These are phyloP conservation scores for Pyrenochaeta sp. DNA, from an alignment of 2,329 filamentous ascomycete species.

Conservation along the genomic window DNA sequence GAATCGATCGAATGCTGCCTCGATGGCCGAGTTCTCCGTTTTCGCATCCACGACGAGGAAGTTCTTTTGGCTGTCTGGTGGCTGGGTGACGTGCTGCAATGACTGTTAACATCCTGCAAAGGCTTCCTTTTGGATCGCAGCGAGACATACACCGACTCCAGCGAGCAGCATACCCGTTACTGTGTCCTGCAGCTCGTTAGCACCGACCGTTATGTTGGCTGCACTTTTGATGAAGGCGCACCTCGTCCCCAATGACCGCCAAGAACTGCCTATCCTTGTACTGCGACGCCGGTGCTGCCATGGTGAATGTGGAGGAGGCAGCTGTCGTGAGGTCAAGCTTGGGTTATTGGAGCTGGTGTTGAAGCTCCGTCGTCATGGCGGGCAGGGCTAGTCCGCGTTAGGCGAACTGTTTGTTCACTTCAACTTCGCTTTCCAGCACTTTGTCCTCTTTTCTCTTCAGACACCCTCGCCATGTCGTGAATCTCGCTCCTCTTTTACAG, in stretches of 20 bases:
- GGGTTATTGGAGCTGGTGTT: constrained; percentile 17
- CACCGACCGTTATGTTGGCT: neutral
- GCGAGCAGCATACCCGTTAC: constrained; percentile 95
- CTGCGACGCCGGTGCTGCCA: constrained; percentile 67
- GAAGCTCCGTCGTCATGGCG: constrained; percentile 38
- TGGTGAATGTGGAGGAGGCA: constrained; percentile 45
- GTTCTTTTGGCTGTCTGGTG: constrained; percentile 93
- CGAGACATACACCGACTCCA: constrained; percentile 80
- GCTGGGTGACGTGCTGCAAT: constrained; percentile 85
- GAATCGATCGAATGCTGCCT: constrained; percentile 88
- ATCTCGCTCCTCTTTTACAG: constrained; percentile 3
- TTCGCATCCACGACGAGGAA: constrained; percentile 96
- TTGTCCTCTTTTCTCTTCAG: constrained; percentile 15
- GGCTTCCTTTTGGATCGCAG: neutral
- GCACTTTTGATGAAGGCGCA: constrained; percentile 43
- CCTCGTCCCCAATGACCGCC: constrained; percentile 97
- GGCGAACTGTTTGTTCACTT: constrained; percentile 30
- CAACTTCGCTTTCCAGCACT: constrained; percentile 15
- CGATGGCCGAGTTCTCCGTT: constrained; percentile 87
- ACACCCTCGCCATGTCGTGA: constrained; percentile 36
- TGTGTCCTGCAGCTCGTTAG: constrained; percentile 72
- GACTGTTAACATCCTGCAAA: constrained; percentile 6
- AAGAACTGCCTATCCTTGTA: constrained; percentile 91
- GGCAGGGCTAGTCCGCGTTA: constrained; percentile 28
- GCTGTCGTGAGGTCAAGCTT: constrained; percentile 31